Percentiles rank a stretch among this genome's conserved stretches.
Conservation (phyloP, 306 rosid genomes). For the Cercis canadensis region DNA sequence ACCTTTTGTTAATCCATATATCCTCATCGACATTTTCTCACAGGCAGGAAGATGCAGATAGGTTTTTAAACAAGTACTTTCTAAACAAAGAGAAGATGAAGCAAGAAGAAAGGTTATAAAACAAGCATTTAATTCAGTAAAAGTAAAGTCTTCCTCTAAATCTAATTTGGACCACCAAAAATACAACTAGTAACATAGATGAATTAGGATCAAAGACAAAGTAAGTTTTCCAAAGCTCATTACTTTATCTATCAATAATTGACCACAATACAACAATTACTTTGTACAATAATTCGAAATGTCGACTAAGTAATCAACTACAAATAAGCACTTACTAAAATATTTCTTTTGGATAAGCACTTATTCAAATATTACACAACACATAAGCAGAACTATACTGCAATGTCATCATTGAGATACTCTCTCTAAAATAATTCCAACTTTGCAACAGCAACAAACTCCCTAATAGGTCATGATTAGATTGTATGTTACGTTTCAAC, state of each 20-base stretch:
- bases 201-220: slow-evolving; percentile 3
- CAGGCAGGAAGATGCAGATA: slow-evolving; percentile 16
- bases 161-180: background rate
- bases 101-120: slow-evolving; percentile 1
- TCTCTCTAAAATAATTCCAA: background rate
- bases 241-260: background rate
- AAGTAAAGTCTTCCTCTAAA: background rate
- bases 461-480: no score
- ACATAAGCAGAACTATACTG: slow-evolving; percentile 17
- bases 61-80: background rate
- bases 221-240: background rate
- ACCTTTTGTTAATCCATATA: slow-evolving; percentile 3
- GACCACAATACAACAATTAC: slow-evolving; percentile 5
- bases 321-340: no score
- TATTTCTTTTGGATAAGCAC: background rate
- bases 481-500: no score
- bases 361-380: slow-evolving; percentile 1
- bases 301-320: no score
- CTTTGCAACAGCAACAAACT: background rate
- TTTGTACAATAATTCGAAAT: background rate
- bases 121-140: background rate
- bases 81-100: background rate
- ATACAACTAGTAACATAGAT: slow-evolving; percentile 11
- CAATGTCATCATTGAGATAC: slow-evolving; percentile 1
- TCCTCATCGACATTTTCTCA: slow-evolving; percentile 7